These are phyloP conservation scores for Cyberlindnera subsufficiens DNA, from an alignment of 805 yeast genomes.

Conservation along the genomic window DNA sequence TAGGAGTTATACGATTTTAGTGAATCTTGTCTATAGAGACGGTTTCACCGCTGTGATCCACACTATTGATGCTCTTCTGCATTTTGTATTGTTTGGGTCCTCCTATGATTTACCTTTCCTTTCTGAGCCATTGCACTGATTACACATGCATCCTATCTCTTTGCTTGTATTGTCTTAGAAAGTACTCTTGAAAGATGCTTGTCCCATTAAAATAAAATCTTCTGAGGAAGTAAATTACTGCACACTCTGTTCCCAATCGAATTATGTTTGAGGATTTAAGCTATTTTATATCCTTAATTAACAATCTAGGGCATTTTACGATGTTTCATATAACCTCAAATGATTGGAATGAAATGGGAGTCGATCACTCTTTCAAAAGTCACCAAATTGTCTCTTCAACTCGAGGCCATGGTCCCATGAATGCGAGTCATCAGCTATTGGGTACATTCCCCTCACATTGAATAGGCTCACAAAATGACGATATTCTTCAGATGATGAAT, in stretches of 20 bases:
- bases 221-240: not conserved
- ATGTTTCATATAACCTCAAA: not conserved
- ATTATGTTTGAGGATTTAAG: not conserved
- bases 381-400: slow-evolving; percentile 37
- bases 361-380: slow-evolving; percentile 21
- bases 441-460: slow-evolving; percentile 36
- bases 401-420: slow-evolving; percentile 35
- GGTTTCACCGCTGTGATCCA: not conserved
- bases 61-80: not conserved
- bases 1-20: not conserved
- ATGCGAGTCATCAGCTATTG: slow-evolving; percentile 30
- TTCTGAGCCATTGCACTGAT: not conserved
- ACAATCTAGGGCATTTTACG: not conserved
- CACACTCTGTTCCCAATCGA: not conserved
- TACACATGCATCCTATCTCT: not conserved
- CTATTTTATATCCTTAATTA: not conserved
- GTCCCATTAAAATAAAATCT: slow-evolving; percentile 3
- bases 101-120: not conserved
- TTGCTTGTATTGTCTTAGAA: not conserved
- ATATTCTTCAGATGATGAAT: slow-evolving; percentile 40
- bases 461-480: slow-evolving; percentile 29
- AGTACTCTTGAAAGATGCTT: not conserved
- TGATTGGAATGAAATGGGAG: slow-evolving; percentile 15
- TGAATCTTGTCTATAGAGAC: not conserved
- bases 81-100: not conserved